Base-by-base conservation (phyloP, 1,139 yeast genomes). In the Sugiyamaella paludigena region DNA sequence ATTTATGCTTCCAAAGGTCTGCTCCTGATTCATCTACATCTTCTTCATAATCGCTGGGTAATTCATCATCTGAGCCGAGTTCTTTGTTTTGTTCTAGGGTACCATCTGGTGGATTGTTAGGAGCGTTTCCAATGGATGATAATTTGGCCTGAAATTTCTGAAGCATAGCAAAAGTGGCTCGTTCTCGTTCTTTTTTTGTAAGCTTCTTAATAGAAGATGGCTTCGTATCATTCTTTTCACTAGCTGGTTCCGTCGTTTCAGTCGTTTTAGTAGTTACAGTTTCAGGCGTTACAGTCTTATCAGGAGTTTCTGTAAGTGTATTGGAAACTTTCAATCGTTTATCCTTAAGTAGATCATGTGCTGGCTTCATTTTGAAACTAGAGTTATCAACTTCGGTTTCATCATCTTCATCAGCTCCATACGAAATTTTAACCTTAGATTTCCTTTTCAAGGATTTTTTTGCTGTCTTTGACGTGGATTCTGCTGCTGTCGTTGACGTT, bases 301-400 rank as follows among this genome's bases (percentile, higher is more conserved):
- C 28, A 40, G 34, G 34, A 15, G 46, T 13, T 12, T 27, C 48
- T 28, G 41, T 6, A 19, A 16, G 7, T 19, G 7, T 9, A 12
- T 10, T 7, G 19, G 28, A 13, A 12, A 9, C 12, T 12, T 42
- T 35, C 26, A 40, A 47, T 16, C 36, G 35, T 35, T 40, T 38
- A 34, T 32, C 38, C 36, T 32, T 36, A 39, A 72, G 52, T 40
- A 77, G 32, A 26, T 52, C 81, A 56, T 78, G 81, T 0, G 80
- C 80, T 35, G 84, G 75, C 50, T 67, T 71, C 73, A 80, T 76
- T 52, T 70, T 70, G 50, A 78, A 66, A 19, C 54, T 53, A 29
- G 16, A 41, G 37, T 54, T 68, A 34, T 63, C 67, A 19, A 69
- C 73, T 27, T 61, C 66, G 11, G 60, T 72, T 6, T 65, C 75